Evolutionary conservation across 208 protist genomes (phyloP), one percentile per base, ranked within the genome.

Genomic region (Trypanosoma vivax): DNA sequence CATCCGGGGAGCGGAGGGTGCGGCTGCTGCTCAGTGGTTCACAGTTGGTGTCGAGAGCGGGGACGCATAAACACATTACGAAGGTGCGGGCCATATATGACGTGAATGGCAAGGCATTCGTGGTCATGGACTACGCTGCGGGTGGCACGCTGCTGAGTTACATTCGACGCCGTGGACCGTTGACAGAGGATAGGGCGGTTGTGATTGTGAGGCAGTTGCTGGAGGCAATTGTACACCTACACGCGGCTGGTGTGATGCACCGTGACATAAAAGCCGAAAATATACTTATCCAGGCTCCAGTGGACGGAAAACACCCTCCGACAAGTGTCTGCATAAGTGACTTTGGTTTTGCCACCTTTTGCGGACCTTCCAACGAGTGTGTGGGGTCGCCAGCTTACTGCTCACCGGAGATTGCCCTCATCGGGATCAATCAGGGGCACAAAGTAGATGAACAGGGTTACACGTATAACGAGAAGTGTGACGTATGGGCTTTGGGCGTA

Each of bases 191-290:
- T 6, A 82, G 61, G 5, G 96, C 97, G 40, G 81, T 81, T 6
- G 89, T 95, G 19, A 69, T 99, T 19, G 67, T 96, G 45, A 95
- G 78, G 35, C 98, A 99, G 64, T 78, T 99, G 5, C 97, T 97
- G 55, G 53, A 76, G 29, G 93, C 92, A 19, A 65, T 99, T 16
- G 56, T 93, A 33, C 94, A 94, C 54, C 87, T 94, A 54, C 97
- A 99, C 78, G 82, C 75, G 23, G 80, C 73, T 45, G 96, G 97
- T 25, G 95, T 99, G 30, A 99, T 99, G 96, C 98, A 99, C 69
- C 83, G 98, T 48, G 98, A 99, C 66, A 92, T 99, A 27, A 99
- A 99, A 65, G 96, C 97, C 23, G 96, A 99, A 50, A 99, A 99
- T 61, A 60, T 99, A 11, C 97, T 99, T 74, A 98, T 99, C 47